Conservation (phyloP, 2,329 filamentous ascomycete species). For the Ophiocordyceps camponoti-leonardi region DNA sequence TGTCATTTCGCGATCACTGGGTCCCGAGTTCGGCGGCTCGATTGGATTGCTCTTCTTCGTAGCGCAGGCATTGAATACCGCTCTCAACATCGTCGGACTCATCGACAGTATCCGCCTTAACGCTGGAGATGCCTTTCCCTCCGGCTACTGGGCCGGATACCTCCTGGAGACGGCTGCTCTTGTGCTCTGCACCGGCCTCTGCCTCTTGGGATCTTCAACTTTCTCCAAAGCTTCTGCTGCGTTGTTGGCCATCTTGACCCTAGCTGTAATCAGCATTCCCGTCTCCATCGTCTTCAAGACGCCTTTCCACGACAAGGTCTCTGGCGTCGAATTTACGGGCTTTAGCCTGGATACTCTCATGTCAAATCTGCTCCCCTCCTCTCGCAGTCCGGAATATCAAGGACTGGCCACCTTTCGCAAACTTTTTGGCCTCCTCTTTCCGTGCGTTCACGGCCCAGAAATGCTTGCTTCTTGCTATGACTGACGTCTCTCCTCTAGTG, state of each 20-base stretch:
- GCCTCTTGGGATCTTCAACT: conserved; percentile 61
- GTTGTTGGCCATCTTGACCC: conserved; percentile 49
- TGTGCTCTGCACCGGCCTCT: conserved; percentile 54
- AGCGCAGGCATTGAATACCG: conserved; percentile 77
- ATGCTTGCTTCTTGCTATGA: conserved; percentile 8
- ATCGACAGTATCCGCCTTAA: conserved; percentile 70
- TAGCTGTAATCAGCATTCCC: conserved; percentile 68
- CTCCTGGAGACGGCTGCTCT: conserved; percentile 58
- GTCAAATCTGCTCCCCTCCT: conserved; percentile 58
- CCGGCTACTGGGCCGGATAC: conserved; percentile 63
- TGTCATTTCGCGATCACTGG: conserved; percentile 68
- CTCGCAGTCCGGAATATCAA: conserved; percentile 41
- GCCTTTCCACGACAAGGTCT: conserved; percentile 46
- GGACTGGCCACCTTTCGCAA: conserved; percentile 59
- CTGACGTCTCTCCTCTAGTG: conserved; percentile 9
- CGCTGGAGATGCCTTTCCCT: conserved; percentile 47
- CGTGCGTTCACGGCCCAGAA: conserved; percentile 16
- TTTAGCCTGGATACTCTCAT: conserved; percentile 51
- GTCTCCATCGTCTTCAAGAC: conserved; percentile 51
- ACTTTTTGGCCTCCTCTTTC: conserved; percentile 75
- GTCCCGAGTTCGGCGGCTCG: conserved; percentile 76
- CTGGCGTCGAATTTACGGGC: conserved; percentile 63
- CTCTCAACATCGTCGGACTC: conserved; percentile 73
- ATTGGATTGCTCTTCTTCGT: conserved; percentile 81
- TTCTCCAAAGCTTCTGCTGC: conserved; percentile 70